phyloP scores from a whole-genome alignment of 192 early-diverging fungal species.

The Entomortierella beljakovae region DNA sequence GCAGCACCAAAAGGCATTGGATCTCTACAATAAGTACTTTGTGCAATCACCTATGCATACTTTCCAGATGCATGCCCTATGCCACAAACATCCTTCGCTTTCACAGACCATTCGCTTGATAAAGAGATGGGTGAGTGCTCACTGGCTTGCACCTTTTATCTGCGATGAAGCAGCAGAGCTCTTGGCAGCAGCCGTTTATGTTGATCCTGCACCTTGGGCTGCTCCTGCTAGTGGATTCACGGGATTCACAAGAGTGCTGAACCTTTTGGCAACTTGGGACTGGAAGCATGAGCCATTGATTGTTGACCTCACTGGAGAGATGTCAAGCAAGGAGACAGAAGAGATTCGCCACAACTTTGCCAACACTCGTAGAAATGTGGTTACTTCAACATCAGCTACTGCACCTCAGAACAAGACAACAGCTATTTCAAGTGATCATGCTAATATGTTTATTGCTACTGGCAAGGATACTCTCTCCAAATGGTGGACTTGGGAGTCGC shows the following conservation, averaged over 20 bases:
- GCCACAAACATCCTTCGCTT: conserved; percentile 78
- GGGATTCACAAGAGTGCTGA: conserved; percentile 84
- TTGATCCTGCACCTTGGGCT: conserved; percentile 67
- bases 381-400: conserved; percentile 9
- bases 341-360: conserved; percentile 67
- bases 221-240: conserved; percentile 73
- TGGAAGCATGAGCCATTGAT: conserved; percentile 83
- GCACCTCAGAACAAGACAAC: conserved; percentile 28
- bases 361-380: conserved; percentile 57
- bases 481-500: conserved; percentile 69
- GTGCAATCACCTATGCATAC: conserved; percentile 66
- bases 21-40: conserved; percentile 62
- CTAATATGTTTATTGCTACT: conserved; percentile 76
- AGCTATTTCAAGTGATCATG: conserved; percentile 52
- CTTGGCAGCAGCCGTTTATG: conserved; percentile 76
- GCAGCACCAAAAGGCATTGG: conserved; percentile 62
- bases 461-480: conserved; percentile 67
- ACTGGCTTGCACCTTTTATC: conserved; percentile 80
- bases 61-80: conserved; percentile 77
- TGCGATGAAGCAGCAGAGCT: conserved; percentile 85
- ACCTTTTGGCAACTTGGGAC: conserved; percentile 77
- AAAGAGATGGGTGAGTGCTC: conserved; percentile 92
- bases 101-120: conserved; percentile 85
- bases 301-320: conserved; percentile 80
- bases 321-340: conserved; percentile 59